Conservation (phyloP, 2,329 filamentous ascomycete genomes). For the Pseudocercospora eumusae region DNA sequence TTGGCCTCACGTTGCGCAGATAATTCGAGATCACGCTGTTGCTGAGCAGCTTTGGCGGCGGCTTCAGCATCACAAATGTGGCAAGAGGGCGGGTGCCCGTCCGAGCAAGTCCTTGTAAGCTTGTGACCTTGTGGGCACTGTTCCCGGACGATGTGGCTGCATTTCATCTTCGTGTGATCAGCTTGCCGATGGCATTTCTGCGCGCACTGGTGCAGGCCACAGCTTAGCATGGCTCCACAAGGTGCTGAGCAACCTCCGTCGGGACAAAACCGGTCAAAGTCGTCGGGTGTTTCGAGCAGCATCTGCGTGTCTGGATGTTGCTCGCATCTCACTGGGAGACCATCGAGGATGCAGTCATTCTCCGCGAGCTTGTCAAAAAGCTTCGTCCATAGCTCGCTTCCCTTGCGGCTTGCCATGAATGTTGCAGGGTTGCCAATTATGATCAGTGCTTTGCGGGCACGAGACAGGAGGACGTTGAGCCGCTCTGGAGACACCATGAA, state of each 20-base stretch:
- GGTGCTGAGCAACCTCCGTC: neutral
- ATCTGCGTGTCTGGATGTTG: slow-evolving; percentile 56
- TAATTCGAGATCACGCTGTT: slow-evolving; percentile 52
- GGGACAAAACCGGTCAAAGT: slow-evolving; percentile 56
- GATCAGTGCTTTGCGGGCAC: slow-evolving; percentile 70
- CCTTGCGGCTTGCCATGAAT: slow-evolving; percentile 26
- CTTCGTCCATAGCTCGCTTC: slow-evolving; percentile 22
- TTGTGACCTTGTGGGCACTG: neutral
- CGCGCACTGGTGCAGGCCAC: neutral
- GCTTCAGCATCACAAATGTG: slow-evolving; percentile 56
- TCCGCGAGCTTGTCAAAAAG: slow-evolving; percentile 28
- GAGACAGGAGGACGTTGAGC: slow-evolving; percentile 68
- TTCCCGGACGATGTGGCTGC: neutral
- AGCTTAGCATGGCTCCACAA: neutral
- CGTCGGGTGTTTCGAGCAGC: slow-evolving; percentile 52
- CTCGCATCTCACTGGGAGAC: slow-evolving; percentile 62
- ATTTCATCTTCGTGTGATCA: neutral
- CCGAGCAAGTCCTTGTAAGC: slow-evolving; percentile 46
- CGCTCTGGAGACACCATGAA: slow-evolving; percentile 68
- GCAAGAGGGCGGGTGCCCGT: slow-evolving; percentile 47
- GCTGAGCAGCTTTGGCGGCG: slow-evolving; percentile 47
- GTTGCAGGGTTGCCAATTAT: slow-evolving; percentile 63
- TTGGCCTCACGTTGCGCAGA: neutral
- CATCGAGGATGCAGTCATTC: slow-evolving; percentile 49
- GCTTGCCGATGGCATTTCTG: neutral